Conservation (phyloP, 495 filamentous ascomycete species). For the Lineolata rhizophorae region DNA sequence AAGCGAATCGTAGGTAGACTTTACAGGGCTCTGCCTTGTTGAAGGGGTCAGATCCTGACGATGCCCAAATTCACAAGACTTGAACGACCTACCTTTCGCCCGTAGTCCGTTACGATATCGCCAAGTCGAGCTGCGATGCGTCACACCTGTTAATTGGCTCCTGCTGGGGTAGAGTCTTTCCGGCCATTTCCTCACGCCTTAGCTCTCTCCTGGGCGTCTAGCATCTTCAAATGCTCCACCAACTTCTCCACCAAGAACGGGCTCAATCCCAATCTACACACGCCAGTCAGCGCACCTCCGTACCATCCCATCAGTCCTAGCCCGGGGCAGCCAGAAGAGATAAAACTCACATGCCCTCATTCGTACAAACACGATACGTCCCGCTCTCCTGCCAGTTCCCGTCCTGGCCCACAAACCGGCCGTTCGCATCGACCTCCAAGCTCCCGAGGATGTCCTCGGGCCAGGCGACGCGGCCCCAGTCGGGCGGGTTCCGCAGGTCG, state of each 20-base stretch:
- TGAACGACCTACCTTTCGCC: too few species aligned
- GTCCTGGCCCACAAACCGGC: conserved; percentile 39
- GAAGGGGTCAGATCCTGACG: too few species aligned
- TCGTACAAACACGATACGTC: conserved; percentile 46
- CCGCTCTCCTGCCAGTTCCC: conserved; percentile 42
- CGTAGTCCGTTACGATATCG: too few species aligned
- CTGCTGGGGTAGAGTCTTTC: too few species aligned
- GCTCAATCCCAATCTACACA: conserved; percentile 1
- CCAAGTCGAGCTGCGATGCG: too few species aligned
- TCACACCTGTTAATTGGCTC: too few species aligned
- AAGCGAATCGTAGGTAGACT: too few species aligned
- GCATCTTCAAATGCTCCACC: neutral
- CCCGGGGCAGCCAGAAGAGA: neutral
- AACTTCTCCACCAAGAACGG: conserved; percentile 1
- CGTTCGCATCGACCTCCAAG: conserved; percentile 57
- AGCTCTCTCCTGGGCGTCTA: neutral
- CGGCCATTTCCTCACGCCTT: too few species aligned
- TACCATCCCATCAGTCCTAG: neutral
- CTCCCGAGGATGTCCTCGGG: conserved; percentile 90
- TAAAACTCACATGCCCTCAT: conserved; percentile 42
- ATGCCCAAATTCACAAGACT: too few species aligned
- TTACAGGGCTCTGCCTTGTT: too few species aligned
- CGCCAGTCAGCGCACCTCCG: neutral
- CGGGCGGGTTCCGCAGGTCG: conserved; percentile 60
- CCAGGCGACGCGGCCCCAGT: conserved; percentile 74